A percentile compares a stretch with the other conserved stretches of the same genome.
Evolutionary conservation across 495 filamentous ascomycete species (phyloP).

Genomic region (Penicillium riverlandense): DNA sequence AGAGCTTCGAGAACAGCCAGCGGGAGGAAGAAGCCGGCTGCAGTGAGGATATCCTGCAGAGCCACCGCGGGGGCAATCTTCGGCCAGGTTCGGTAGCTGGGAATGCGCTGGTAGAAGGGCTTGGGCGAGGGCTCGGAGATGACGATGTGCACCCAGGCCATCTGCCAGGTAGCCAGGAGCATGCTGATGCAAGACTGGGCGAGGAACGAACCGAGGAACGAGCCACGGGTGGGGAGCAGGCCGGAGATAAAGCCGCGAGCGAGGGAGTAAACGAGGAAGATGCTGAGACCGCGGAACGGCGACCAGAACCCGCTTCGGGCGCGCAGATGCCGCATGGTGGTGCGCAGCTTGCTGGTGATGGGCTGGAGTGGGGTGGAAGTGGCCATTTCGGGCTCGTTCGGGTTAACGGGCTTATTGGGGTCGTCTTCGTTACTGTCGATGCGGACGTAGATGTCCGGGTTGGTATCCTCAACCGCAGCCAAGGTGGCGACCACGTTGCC

Average conservation of each 20-base stretch:
- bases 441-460: constrained; percentile 48
- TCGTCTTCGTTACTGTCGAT: constrained; percentile 27
- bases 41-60: constrained; percentile 29
- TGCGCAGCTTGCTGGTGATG: constrained; percentile 52
- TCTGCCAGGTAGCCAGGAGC: constrained; percentile 41
- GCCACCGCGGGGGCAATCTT: constrained; percentile 46
- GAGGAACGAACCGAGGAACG: constrained; percentile 30
- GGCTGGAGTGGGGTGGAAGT: constrained; percentile 27
- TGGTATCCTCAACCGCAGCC: constrained; percentile 54
- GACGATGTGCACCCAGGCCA: constrained; percentile 56
- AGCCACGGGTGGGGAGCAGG: constrained; percentile 18
- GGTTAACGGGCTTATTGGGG: constrained; percentile 25
- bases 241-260: constrained; percentile 18
- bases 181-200: constrained; percentile 30
- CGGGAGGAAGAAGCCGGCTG: constrained; percentile 31
- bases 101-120: constrained; percentile 45
- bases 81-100: constrained; percentile 34
- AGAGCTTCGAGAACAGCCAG: constrained; percentile 23
- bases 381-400: constrained; percentile 24
- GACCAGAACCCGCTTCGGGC: constrained; percentile 45
- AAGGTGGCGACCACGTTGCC: constrained; percentile 48
- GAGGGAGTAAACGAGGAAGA: constrained; percentile 25
- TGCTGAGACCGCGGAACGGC: constrained; percentile 50
- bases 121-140: constrained; percentile 49
- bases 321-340: constrained; percentile 51